Percentiles rank a stretch among this genome's conserved stretches.
These are phyloP conservation scores for Chenopodium suecicum DNA, from an alignment of 148 eudicot genomes.

Conservation along the genomic window DNA sequence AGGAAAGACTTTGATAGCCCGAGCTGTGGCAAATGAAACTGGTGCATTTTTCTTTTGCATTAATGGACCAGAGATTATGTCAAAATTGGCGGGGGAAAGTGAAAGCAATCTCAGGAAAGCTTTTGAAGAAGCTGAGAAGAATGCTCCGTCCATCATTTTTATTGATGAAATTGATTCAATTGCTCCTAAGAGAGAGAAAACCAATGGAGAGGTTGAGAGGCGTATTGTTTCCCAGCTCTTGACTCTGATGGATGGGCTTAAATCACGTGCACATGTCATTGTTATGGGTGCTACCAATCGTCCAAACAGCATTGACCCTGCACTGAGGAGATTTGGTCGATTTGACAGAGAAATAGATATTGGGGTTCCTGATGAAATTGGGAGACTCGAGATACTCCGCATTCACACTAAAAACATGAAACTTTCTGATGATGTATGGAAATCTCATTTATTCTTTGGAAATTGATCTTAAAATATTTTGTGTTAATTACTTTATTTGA, in stretches of 20 bases:
- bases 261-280: constrained; percentile 44
- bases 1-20: constrained; percentile 43
- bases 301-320: constrained; percentile 48
- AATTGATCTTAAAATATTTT: not conserved
- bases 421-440: constrained; percentile 37
- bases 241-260: constrained; percentile 49
- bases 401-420: constrained; percentile 54
- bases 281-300: constrained; percentile 49
- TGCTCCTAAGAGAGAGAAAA: constrained; percentile 50
- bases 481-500: not conserved
- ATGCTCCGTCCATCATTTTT: constrained; percentile 29
- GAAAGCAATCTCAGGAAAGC: constrained; percentile 52
- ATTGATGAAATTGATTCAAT: constrained; percentile 49
- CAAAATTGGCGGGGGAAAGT: constrained; percentile 52
- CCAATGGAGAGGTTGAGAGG: constrained; percentile 48
- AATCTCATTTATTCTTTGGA: not conserved
- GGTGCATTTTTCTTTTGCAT: constrained; percentile 48
- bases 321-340: constrained; percentile 45
- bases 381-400: constrained; percentile 47
- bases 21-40: constrained; percentile 47
- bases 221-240: constrained; percentile 31
- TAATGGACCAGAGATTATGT: constrained; percentile 48
- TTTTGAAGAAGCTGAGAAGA: constrained; percentile 50
- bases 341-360: constrained; percentile 44
- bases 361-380: constrained; percentile 50